Base-by-base conservation (phyloP, 495 filamentous ascomycete genomes). In the Friedmanniomyces simplex region DNA sequence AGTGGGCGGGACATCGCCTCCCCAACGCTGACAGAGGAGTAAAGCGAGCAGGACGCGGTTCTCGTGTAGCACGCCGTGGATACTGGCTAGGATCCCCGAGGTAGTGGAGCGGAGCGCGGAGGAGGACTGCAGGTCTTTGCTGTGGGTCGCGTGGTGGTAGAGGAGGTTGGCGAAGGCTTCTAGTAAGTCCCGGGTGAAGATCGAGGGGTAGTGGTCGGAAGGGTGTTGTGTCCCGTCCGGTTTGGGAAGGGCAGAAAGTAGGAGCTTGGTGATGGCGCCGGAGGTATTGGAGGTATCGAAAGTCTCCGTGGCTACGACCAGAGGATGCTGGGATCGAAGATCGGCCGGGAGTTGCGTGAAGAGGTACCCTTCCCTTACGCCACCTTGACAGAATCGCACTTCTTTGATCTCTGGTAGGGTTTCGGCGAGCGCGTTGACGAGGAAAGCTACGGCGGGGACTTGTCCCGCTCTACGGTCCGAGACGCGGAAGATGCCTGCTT, bases 331-430 rank as follows among this genome's bases (percentile, higher is more conserved):
- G 36, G 80, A 76, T 50, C 85, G 79, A 16, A 86, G 68, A 2
- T 71, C 63, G 7, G 69, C 56, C 0, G 80, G 76, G 16, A 94
- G 76, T 54, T 77, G 82, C 67, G 82, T 77, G 70, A 85, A 89
- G 25, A 94, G 69, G 1, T 83, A 78, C 0, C 91, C 91, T 68
- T 96, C 91, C 25, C 90, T 78, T 46, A 95, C 88, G 11, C 91
- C 91, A 1, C 82, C 91, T 62, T 88, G 82, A 64, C 88, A 91
- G 71, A 96, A 96, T 14, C 81, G 79, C 1, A 88, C 87, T 22
- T 82, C 76, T 48, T 77, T 78, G 60, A 95, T 88, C 20, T 71
- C 72, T 1, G 88, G 86, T 13, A 95, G 72, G 1, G 85, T 81
- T 13, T 79, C 74, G 14, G 82, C 73, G 8, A 96, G 74, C 2